Percentiles rank a stretch among this genome's conserved stretches.
Conservation (phyloP, 768 basidiomycete species). For the Agrocybe chaxingu region DNA sequence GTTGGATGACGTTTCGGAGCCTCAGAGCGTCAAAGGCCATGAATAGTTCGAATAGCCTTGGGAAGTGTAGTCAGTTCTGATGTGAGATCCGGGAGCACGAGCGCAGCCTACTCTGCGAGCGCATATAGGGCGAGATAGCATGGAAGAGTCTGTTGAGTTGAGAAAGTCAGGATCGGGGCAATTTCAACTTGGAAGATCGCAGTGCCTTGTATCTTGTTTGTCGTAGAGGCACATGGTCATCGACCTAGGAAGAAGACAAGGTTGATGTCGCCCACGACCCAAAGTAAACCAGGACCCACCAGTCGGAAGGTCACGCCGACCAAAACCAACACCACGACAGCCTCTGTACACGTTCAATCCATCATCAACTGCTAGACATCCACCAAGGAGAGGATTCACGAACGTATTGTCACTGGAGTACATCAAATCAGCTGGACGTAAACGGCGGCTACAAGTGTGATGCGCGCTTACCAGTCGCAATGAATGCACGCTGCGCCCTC, state of each 20-base stretch:
- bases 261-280: not conserved
- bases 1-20: constrained; percentile 74
- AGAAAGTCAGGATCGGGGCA: not conserved
- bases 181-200: not conserved
- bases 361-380: not conserved
- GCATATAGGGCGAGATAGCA: constrained; percentile 85
- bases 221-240: constrained; percentile 40
- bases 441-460: constrained; percentile 1
- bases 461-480: constrained; percentile 57
- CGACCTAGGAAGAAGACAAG: constrained; percentile 38
- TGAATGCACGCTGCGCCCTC: constrained; percentile 68
- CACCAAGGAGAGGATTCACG: constrained; percentile 26
- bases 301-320: constrained; percentile 67
- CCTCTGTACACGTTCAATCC: constrained; percentile 45
- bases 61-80: constrained; percentile 5
- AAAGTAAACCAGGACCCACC: constrained; percentile 33
- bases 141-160: constrained; percentile 57
- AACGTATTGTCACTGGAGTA: constrained; percentile 53
- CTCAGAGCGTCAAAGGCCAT: constrained; percentile 85
- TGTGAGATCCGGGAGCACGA: not conserved
- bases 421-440: constrained; percentile 7
- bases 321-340: constrained; percentile 70
- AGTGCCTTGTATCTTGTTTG: constrained; percentile 51
- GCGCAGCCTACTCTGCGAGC: constrained; percentile 63
- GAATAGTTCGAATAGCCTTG: constrained; percentile 74